phyloP scores from a whole-genome alignment of 192 early-diverging fungal genomes.

The Coemansia aciculifera region DNA sequence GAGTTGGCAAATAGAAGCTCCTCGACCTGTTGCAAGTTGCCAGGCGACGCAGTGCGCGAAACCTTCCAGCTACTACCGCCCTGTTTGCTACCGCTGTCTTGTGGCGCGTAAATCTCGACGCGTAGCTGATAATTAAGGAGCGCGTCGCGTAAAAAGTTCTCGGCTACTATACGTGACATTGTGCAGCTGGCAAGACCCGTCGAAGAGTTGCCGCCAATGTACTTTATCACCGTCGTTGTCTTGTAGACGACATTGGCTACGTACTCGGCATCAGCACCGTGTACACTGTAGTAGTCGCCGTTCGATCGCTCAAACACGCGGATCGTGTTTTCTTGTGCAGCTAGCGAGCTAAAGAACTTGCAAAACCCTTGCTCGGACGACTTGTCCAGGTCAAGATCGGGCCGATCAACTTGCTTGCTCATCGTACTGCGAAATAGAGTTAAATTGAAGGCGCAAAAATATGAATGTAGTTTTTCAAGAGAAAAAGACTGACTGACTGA shows the following conservation, averaged over 20 bases:
- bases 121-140: constrained; percentile 71
- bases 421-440: constrained; percentile 3
- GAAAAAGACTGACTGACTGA: neutral
- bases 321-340: constrained; percentile 38
- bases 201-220: constrained; percentile 68
- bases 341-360: constrained; percentile 32
- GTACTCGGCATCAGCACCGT: constrained; percentile 86
- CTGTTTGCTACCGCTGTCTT: constrained; percentile 26
- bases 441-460: neutral
- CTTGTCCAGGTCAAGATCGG: constrained; percentile 40
- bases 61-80: constrained; percentile 54
- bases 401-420: constrained; percentile 35
- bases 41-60: constrained; percentile 78
- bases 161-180: constrained; percentile 75
- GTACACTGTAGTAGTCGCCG: constrained; percentile 83
- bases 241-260: constrained; percentile 87
- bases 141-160: constrained; percentile 76
- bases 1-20: constrained; percentile 80
- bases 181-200: constrained; percentile 74
- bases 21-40: constrained; percentile 90
- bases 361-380: constrained; percentile 49
- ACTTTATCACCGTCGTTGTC: constrained; percentile 88
- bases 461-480: neutral
- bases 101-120: constrained; percentile 80
- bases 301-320: constrained; percentile 54